A percentile compares a stretch with the other conserved stretches of the same genome.
phyloP scores from a whole-genome alignment of 805 yeast species.

The Danielia oregonensis region DNA sequence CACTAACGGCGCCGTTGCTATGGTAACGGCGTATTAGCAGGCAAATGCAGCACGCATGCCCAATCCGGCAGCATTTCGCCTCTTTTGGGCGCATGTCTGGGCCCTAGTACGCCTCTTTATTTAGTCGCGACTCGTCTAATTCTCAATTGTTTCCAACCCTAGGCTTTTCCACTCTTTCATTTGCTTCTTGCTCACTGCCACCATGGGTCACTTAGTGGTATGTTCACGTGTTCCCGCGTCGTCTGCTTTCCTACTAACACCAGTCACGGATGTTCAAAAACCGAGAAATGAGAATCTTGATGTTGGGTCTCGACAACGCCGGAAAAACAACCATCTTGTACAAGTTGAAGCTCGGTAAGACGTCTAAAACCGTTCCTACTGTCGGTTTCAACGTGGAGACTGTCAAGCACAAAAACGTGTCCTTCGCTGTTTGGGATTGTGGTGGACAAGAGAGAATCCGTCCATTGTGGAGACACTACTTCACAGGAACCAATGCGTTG shows the following conservation, averaged over 20 bases:
- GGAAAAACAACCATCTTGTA: slow-evolving; percentile 89
- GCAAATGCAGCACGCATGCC: no score
- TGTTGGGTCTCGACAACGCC: slow-evolving; percentile 91
- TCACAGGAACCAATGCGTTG: slow-evolving; percentile 87
- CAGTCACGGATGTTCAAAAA: slow-evolving; percentile 53
- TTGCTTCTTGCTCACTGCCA: neutral
- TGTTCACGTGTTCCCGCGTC: slow-evolving; percentile 3
- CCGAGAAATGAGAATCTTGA: slow-evolving; percentile 93
- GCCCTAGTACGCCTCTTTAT: no score
- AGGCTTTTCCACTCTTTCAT: neutral
- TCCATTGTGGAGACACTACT: slow-evolving; percentile 94
- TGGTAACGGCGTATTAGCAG: no score
- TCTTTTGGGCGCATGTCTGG: no score
- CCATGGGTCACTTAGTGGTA: slow-evolving; percentile 21
- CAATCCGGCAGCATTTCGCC: no score
- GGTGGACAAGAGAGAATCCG: slow-evolving; percentile 94
- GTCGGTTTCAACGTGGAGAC: slow-evolving; percentile 93
- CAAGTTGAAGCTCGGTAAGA: slow-evolving; percentile 72
- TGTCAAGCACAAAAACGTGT: slow-evolving; percentile 73
- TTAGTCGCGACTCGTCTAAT: neutral
- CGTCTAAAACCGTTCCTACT: slow-evolving; percentile 81
- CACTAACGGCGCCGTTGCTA: no score
- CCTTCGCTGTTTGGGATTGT: slow-evolving; percentile 90
- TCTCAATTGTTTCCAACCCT: no score
- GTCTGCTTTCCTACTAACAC: slow-evolving; percentile 11